Evolutionary conservation across 257 asterid species (phyloP), one percentile per base, ranked within the genome.

Genomic region (Misopates orontium): DNA sequence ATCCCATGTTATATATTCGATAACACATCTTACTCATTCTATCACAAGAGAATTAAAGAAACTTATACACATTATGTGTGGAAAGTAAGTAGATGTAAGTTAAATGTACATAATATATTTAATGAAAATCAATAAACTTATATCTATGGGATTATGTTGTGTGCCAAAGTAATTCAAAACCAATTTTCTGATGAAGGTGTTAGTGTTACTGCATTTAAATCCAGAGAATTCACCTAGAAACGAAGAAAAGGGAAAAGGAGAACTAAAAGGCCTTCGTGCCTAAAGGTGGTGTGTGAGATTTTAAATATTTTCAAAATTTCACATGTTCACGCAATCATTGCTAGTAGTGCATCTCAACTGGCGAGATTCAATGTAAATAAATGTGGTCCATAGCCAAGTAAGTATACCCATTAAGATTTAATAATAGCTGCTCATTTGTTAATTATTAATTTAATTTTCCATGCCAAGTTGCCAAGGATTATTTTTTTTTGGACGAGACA

Each of bases 261-360:
- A 39, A 8, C 9, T 0, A 28, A 21, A 53, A 42, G 13, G 51
- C 16, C n/a, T 42, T 25, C 1, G 1, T 56, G 62, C 10, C 17
- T 28, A 11, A 62, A 61, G 3, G 19, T 56, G 24, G 45, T 62
- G 70, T 70, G 71, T 36, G 39, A 56, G 36, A 22, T 13, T 32
- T 56, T 56, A 10, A 36, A 56, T 36, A 39, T 16, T 49, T 28
- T 40, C 0, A 16, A 52, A 68, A 57, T 40, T 28, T 69, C 60
- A 62, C 69, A 70, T 59, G 75, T 52, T 61, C 60, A n/a, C 47
- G 52, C 69, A 75, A 69, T 75, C 32, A 75, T 75, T 75, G 68
- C 60, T 12, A 23, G 28, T 55, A 36, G 42, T 62, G 71, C 73
- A 31, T 56, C 66, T 57, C 69, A 17, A 60, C 51, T 21, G 32